A percentile compares a stretch with the other conserved stretches of the same genome.
Evolutionary conservation across 495 filamentous ascomycete genomes (phyloP).

Genomic region (Penicillium riverlandense): DNA sequence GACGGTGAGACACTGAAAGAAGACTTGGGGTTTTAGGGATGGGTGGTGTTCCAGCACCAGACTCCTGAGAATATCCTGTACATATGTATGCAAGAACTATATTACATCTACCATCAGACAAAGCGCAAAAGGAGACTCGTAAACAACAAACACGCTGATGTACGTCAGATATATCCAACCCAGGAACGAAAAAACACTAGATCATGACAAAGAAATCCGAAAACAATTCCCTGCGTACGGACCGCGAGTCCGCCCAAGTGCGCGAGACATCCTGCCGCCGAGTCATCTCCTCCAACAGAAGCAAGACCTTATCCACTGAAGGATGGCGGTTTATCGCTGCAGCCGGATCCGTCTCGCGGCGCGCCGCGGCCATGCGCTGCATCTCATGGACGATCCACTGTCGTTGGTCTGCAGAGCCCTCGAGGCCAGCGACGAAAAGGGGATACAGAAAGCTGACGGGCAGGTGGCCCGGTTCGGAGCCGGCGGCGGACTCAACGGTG

Average conservation of each 20-base stretch:
- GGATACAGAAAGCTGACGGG: conserved; percentile 33
- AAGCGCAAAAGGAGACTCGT: no score
- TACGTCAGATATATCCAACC: no score
- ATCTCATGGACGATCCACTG: conserved; percentile 31
- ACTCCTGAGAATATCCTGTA: no score
- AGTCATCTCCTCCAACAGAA: conserved; percentile 33
- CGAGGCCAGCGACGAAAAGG: conserved; percentile 30
- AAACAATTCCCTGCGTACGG: conserved; percentile 31
- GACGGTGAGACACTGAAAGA: no score
- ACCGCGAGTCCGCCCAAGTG: conserved; percentile 33
- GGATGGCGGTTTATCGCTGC: conserved; percentile 17
- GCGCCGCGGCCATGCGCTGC: conserved; percentile 21
- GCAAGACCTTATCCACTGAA: conserved; percentile 21
- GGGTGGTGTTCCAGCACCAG: no score
- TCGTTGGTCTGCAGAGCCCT: conserved; percentile 27
- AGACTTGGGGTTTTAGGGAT: no score
- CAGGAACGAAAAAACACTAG: no score
- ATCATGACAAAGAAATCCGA: conserved; percentile 32
- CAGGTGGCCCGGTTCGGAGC: conserved; percentile 6
- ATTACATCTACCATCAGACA: no score
- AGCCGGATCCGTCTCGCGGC: conserved; percentile 1
- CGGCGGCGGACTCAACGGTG: conserved; percentile 16
- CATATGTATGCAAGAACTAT: no score
- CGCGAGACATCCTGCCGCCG: conserved; percentile 31
- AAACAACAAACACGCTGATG: no score